Conservation (phyloP, 345 rosid genomes). For the Microcos paniculata region DNA sequence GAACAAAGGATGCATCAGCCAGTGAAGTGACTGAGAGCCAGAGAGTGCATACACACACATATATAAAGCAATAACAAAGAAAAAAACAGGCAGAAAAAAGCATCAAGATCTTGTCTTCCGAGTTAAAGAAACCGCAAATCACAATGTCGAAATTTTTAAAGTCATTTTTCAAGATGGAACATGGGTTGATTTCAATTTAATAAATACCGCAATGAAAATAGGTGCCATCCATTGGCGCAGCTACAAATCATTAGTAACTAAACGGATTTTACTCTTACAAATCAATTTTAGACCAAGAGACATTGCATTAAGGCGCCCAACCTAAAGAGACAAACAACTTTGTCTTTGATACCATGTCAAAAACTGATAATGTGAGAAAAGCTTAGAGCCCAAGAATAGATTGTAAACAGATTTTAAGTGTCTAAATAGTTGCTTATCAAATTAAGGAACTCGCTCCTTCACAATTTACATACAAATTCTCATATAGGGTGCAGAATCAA, state of each 20-base stretch:
- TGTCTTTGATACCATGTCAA: not conserved
- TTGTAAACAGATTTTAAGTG: not conserved
- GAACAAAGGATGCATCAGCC: not conserved
- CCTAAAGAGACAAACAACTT: too few species aligned
- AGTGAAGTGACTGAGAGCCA: not conserved
- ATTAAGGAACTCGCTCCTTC: not conserved
- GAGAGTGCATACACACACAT: not conserved
- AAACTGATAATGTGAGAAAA: not conserved
- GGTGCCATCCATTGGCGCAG: not conserved
- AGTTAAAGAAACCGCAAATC: not conserved
- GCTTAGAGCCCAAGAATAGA: not conserved
- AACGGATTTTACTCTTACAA: not conserved
- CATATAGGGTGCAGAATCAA: not conserved
- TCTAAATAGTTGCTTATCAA: constrained; percentile 1
- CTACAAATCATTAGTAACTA: not conserved
- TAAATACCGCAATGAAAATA: not conserved
- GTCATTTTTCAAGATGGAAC: not conserved
- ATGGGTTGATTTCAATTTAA: not conserved
- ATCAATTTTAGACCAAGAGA: not conserved
- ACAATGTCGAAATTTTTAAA: constrained; percentile 5
- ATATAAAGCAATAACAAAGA: not conserved
- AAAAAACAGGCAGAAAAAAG: constrained; percentile 6
- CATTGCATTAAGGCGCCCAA: not conserved
- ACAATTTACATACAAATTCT: not conserved
- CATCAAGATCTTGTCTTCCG: constrained; percentile 1